Conservation (phyloP, 768 basidiomycete genomes). For the Phylloporus rhodoxanthus region DNA sequence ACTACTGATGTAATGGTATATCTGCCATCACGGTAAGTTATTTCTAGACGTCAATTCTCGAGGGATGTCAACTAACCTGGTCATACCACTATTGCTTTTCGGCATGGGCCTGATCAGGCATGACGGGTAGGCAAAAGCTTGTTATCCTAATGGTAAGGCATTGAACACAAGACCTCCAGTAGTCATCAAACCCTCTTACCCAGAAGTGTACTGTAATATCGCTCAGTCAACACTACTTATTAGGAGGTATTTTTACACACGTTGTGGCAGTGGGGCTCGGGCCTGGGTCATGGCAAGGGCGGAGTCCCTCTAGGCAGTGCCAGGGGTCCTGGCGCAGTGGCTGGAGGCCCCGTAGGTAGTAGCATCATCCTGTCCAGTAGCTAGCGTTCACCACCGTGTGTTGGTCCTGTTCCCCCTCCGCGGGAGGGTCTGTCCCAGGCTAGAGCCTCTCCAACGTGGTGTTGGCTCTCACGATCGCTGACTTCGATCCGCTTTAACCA, state of each 20-base stretch:
- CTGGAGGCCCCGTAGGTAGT: too few relatives aligned
- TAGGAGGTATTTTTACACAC: constrained; percentile 16
- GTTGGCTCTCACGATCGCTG: constrained; percentile 45
- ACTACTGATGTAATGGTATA: constrained; percentile 31
- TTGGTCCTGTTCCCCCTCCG: too few relatives aligned
- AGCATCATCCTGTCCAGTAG: too few relatives aligned
- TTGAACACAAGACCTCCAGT: neutral
- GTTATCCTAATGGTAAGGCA: constrained; percentile 39
- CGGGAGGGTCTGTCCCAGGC: too few relatives aligned
- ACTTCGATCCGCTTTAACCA: constrained; percentile 56
- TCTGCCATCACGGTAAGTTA: constrained; percentile 11
- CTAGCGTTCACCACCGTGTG: too few relatives aligned
- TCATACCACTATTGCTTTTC: constrained; percentile 55
- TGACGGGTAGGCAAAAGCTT: constrained; percentile 52
- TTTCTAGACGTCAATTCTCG: neutral
- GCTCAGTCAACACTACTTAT: neutral
- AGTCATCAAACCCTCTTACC: constrained; percentile 14
- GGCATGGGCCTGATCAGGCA: constrained; percentile 46
- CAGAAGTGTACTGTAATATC: constrained; percentile 31
- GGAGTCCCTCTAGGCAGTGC: too few relatives aligned
- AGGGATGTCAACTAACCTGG: constrained; percentile 23
- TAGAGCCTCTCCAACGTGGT: too few relatives aligned
- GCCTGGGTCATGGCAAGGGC: too few relatives aligned
- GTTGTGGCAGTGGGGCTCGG: too few relatives aligned
- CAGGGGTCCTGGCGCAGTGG: too few relatives aligned